Conservation (phyloP, 352 stramenopile genomes). For the Globisporangium sylvaticum region DNA sequence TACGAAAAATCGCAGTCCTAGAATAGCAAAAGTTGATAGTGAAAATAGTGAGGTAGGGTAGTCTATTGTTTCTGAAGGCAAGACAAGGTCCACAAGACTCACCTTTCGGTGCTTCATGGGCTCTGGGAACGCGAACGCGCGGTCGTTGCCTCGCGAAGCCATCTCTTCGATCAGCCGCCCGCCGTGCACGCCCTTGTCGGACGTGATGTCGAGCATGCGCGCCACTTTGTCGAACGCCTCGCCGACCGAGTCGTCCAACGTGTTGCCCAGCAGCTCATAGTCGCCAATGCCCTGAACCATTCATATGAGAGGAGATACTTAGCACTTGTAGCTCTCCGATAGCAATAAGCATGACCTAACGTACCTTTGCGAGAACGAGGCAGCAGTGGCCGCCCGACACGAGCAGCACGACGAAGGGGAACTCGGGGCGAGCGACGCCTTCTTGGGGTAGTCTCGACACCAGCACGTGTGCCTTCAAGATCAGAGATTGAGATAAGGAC, state of each 20-base stretch:
- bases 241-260: constrained; percentile 96
- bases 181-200: constrained; percentile 62
- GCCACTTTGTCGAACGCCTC: constrained; percentile 99
- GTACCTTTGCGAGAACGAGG: constrained; percentile 88
- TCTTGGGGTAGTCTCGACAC: constrained; percentile 88
- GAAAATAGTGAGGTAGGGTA: not conserved
- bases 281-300: constrained; percentile 81
- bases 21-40: not conserved
- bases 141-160: constrained; percentile 88
- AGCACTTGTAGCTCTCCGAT: not conserved
- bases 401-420: constrained; percentile 96
- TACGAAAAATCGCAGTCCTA: constrained; percentile 97
- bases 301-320: not conserved
- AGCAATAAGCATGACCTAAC: not conserved
- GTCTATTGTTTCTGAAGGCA: not conserved
- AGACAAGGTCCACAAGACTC: not conserved
- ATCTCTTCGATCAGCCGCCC: constrained; percentile 94
- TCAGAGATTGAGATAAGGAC: not conserved
- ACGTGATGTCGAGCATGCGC: constrained; percentile 89
- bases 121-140: constrained; percentile 88
- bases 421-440: constrained; percentile 54
- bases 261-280: constrained; percentile 94
- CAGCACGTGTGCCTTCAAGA: constrained; percentile 90
- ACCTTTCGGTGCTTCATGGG: constrained; percentile 87
- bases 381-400: constrained; percentile 99